These are phyloP conservation scores for Blastobotrys parvus DNA, from an alignment of 805 yeast species.

Conservation along the genomic window DNA sequence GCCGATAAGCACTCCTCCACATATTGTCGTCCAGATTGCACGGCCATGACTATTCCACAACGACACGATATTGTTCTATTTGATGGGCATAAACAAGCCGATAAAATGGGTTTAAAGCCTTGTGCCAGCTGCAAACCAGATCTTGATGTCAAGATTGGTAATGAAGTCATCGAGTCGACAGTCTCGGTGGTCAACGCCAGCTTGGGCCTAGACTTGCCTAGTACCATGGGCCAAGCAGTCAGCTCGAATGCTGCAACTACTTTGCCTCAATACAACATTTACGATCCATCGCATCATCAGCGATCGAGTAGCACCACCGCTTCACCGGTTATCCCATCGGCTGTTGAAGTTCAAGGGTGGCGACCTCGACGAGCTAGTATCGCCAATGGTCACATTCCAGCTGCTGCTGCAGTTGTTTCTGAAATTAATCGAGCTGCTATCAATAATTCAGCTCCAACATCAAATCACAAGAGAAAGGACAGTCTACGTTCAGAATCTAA, in stretches of 20 bases:
- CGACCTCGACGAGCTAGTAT: constrained; percentile 20
- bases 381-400: constrained; percentile 20
- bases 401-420: constrained; percentile 14
- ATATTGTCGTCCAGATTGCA: constrained; percentile 69
- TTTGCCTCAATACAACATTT: neutral
- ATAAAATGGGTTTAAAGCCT: constrained; percentile 37
- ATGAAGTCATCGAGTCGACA: constrained; percentile 34
- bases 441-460: constrained; percentile 1
- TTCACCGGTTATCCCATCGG: constrained; percentile 2
- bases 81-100: constrained; percentile 35
- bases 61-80: constrained; percentile 37
- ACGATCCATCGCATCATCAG: constrained; percentile 16
- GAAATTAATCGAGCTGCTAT: constrained; percentile 8
- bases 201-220: constrained; percentile 47
- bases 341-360: constrained; percentile 9
- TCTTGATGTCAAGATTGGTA: constrained; percentile 15
- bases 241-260: neutral
- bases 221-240: neutral
- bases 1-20: constrained; percentile 35
- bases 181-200: constrained; percentile 47
- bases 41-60: constrained; percentile 21
- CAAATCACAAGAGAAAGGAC: constrained; percentile 6
- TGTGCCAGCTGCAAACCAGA: constrained; percentile 53
- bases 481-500: neutral
- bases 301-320: constrained; percentile 25